A percentile compares a stretch with the other conserved stretches of the same genome.
These are phyloP conservation scores for Fusarium liriodendri DNA, from an alignment of 2,329 filamentous ascomycete species.

Conservation along the genomic window DNA sequence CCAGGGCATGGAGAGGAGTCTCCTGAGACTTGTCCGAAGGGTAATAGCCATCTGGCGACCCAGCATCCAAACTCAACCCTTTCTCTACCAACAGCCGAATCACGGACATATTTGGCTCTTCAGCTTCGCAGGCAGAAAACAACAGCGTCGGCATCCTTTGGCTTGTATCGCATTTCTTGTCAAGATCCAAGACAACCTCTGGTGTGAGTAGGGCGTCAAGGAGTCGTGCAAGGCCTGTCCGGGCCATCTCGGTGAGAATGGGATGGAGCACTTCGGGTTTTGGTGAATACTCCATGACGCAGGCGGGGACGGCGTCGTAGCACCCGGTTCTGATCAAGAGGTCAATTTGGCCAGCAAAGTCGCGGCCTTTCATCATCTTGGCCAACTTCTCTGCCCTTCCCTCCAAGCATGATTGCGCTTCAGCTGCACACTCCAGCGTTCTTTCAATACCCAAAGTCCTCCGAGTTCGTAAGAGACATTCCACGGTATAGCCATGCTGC, in stretches of 20 bases:
- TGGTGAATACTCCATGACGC: neutral
- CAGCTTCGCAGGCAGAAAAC: neutral
- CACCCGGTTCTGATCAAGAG: neutral
- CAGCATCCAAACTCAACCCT: neutral
- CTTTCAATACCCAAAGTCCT: neutral
- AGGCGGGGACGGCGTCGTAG: neutral
- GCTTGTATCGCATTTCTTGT: neutral
- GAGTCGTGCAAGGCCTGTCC: neutral
- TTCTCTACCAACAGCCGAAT: neutral
- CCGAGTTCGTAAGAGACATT: slow-evolving; percentile 8
- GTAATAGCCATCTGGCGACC: neutral
- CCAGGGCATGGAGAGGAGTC: neutral
- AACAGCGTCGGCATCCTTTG: neutral
- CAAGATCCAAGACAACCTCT: neutral
- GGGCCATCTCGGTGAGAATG: neutral
- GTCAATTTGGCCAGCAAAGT: neutral
- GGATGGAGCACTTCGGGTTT: neutral
- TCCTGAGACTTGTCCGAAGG: neutral
- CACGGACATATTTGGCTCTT: neutral
- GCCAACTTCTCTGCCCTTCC: neutral
- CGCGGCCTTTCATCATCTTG: neutral
- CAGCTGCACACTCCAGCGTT: neutral
- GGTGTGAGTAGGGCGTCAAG: neutral
- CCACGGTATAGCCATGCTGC: slow-evolving; percentile 1
- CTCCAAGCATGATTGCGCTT: neutral